Percentiles rank a stretch among this genome's conserved stretches.
phyloP scores from a whole-genome alignment of 164 flowering plant genomes.

The Umbilicus rupestris region DNA sequence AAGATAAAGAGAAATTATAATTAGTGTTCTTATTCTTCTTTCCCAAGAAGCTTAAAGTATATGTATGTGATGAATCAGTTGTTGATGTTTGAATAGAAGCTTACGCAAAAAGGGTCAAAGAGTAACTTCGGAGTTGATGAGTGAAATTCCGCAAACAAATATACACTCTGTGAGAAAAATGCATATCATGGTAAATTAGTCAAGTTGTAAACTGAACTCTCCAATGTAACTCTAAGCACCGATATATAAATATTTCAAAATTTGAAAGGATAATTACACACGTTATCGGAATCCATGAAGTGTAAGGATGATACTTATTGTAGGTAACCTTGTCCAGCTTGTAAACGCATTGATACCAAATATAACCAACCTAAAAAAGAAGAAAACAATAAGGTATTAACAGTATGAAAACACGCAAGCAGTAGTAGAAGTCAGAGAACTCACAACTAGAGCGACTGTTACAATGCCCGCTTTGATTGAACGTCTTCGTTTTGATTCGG shows the following conservation, averaged over 20 bases:
- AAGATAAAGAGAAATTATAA: conserved; percentile 10
- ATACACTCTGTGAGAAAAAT: conserved; percentile 50
- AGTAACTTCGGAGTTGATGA: conserved; percentile 73
- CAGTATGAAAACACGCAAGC: not conserved
- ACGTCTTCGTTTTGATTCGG: conserved; percentile 55
- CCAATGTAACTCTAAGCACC: conserved; percentile 10
- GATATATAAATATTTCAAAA: conserved; percentile 1
- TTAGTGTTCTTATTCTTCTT: not conserved
- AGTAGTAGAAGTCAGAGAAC: conserved; percentile 19
- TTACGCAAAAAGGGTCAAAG: conserved; percentile 91
- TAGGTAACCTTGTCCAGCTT: conserved; percentile 88
- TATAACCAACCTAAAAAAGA: conserved; percentile 52
- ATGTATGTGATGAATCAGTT: not conserved
- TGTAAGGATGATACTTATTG: conserved; percentile 91
- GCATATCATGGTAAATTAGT: conserved; percentile 6
- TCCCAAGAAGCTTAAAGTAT: not conserved
- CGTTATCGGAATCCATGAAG: conserved; percentile 99
- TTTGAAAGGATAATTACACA: conserved; percentile 28
- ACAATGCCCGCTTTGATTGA: conserved; percentile 60
- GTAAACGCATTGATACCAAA: conserved; percentile 92
- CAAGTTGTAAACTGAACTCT: conserved; percentile 13
- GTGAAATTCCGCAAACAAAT: conserved; percentile 89
- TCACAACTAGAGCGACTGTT: conserved; percentile 51
- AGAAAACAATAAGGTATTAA: conserved; percentile 2
- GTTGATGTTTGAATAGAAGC: conserved; percentile 16